phyloP scores from a whole-genome alignment of 306 rosid species.

The Neltuma alba region DNA sequence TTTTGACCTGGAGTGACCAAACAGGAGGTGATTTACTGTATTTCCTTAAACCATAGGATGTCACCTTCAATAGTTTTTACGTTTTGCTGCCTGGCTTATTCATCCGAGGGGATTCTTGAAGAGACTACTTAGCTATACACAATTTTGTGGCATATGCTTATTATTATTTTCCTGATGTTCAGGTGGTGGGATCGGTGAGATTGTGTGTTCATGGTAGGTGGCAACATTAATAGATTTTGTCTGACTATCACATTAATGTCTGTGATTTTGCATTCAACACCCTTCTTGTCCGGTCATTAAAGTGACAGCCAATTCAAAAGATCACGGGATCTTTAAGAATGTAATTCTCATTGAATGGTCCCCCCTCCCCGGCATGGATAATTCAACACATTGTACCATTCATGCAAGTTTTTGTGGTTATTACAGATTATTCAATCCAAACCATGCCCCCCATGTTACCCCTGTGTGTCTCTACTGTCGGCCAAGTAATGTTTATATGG shows the following conservation, averaged over 20 bases:
- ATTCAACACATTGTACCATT: neutral
- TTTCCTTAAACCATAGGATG: neutral
- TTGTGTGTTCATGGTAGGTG: constrained; percentile 44
- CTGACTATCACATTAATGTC: neutral
- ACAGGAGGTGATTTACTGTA: neutral
- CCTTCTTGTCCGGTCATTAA: neutral
- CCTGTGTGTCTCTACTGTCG: constrained; percentile 41
- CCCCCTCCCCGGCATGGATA: neutral
- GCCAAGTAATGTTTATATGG: constrained; percentile 44
- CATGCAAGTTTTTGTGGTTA: neutral
- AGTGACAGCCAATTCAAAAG: constrained; percentile 7
- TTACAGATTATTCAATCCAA: neutral
- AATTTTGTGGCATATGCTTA: constrained; percentile 39
- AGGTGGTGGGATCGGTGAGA: constrained; percentile 41
- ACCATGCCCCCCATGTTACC: constrained; percentile 34
- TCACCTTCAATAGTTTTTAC: neutral
- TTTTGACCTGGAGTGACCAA: neutral
- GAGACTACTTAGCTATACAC: constrained; percentile 36
- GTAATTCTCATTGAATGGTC: constrained; percentile 2
- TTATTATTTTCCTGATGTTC: constrained; percentile 16
- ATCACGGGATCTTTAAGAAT: neutral
- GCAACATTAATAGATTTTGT: neutral
- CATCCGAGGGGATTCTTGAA: neutral
- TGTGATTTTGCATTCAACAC: neutral
- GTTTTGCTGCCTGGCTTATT: neutral